Base-by-base conservation (phyloP, 306 rosid genomes). In the Malus fusca region DNA sequence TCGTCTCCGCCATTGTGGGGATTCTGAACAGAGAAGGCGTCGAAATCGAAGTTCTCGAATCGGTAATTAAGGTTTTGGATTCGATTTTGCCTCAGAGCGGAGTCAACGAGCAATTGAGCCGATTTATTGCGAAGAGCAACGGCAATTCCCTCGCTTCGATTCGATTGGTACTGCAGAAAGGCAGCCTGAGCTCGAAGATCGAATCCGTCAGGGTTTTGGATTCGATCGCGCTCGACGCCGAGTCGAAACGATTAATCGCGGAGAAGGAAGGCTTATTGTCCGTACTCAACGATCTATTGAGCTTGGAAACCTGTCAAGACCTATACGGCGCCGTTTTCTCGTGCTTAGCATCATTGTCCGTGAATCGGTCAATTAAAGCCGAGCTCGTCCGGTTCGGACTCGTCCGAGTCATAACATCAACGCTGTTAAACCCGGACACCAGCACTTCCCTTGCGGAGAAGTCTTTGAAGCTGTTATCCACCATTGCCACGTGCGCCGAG, bases 301-400 rank as follows among this genome's bases (percentile, higher is more conserved):
- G 31, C 33, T 26, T 75, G 1, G 72, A 78, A 18, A 68, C 77
- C 17, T 72, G 74, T 23, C 63, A 37, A 5, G 66, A 30, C 19
- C 61, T 84, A 8, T 35, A 71, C 80, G 82, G 78, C 51, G 81
- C 84, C 81, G 79, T 84, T 78, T 67, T 82, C 66, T 85, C 86
- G 12, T 77, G 79, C 25, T 73, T 84, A 8, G 70, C 55, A 7
- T 68, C 76, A 11, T 12, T 86, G 59, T 73, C 85, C n/a, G 80
- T 43, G 77, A 84, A 82, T 56, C 88, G 77, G 17, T 78, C 85
- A 10, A 56, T 66, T 4, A 88, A 86, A 44, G 68, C 79, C 6
- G 75, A 80, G 33, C 88, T 88, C 40, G 83, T 88, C 51, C 80
- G 71, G 58, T 58, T 40, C 6, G 88, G 90, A 51, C 42, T 84